Evolutionary conservation across 1,139 yeast genomes (phyloP), one percentile per base, ranked within the genome.

Genomic region (Lodderomyces beijingensis): DNA sequence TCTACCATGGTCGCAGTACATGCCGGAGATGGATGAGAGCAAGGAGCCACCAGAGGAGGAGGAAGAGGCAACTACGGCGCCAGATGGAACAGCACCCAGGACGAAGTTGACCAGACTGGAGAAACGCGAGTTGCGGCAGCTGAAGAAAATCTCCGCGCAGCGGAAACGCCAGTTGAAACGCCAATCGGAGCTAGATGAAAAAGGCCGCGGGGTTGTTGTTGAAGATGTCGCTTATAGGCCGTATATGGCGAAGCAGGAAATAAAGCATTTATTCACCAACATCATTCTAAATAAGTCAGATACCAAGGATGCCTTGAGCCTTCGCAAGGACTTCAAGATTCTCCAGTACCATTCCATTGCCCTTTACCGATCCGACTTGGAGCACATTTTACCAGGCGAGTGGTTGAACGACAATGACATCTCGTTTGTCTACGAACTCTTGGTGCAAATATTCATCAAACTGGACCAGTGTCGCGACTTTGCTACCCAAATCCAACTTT

Each of bases 341-440:
- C 46, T 64, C 31, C 70, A 65, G 38, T 65, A 57, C 40, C 62
- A 59, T 27, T 62, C 70, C 18, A 53, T 66, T 25, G 67, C 71
- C 13, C 40, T 66, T 13, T 67, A 66, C 43, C 49, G 52, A 27
- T 56, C 65, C 0, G 74, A 67, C 41, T 38, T 62, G 25, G 57
- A 54, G 20, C 65, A 57, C 36, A 43, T 66, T 1, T 38, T 63
- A 17, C 71, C 73, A 0, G 83, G 74, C 19, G 82, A 79, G 47
- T 83, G 93, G 93, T 57, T 84, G 20, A 79, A 78, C 46, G 93
- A 83, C 47, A 80, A 79, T 46, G 76, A 79, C 42, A 70, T 84
- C 24, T 63, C 84, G 1, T 73, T 82, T 38, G 55, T 79, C 16
- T 82, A 69, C 51, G 88, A 80, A 49, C 65, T 71, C 41, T 54